These are phyloP conservation scores for Volutella citrinella DNA, from an alignment of 2,329 filamentous ascomycete genomes.

Conservation along the genomic window DNA sequence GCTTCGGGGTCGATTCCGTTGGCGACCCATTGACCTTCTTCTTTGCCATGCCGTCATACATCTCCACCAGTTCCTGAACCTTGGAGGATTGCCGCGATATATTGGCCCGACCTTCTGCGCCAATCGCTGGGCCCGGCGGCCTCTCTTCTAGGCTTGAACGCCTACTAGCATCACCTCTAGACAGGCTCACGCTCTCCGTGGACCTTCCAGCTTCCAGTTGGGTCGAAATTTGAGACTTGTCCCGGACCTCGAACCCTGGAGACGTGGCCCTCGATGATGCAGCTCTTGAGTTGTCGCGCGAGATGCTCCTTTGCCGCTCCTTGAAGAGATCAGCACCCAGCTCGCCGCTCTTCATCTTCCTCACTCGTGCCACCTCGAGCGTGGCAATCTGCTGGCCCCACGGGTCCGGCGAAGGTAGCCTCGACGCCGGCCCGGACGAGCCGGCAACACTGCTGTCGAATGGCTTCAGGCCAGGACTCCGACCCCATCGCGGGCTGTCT, in stretches of 20 bases:
- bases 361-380: slow-evolving; percentile 12
- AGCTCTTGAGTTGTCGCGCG: slow-evolving; percentile 4
- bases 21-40: slow-evolving; percentile 19
- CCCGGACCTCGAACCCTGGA: slow-evolving; percentile 8
- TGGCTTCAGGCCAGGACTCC: slow-evolving; percentile 31
- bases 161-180: slow-evolving; percentile 11
- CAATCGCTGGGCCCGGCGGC: slow-evolving; percentile 15
- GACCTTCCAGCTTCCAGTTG: slow-evolving; percentile 8
- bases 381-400: slow-evolving; percentile 23
- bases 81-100: slow-evolving; percentile 36
- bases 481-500: slow-evolving; percentile 30
- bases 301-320: slow-evolving; percentile 9
- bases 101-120: slow-evolving; percentile 6
- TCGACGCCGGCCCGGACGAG: slow-evolving; percentile 19
- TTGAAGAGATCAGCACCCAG: too few relatives aligned
- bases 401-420: slow-evolving; percentile 25
- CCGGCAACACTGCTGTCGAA: slow-evolving; percentile 17
- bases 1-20: slow-evolving; percentile 16
- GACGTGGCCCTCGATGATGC: not conserved
- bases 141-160: slow-evolving; percentile 18
- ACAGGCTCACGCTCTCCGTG: slow-evolving; percentile 9
- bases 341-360: too few relatives aligned
- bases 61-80: slow-evolving; percentile 48
- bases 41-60: slow-evolving; percentile 45
- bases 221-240: slow-evolving; percentile 17